Evolutionary conservation across 495 filamentous ascomycete species (phyloP).

Genomic region (Podospora bellae-mahoneyi): DNA sequence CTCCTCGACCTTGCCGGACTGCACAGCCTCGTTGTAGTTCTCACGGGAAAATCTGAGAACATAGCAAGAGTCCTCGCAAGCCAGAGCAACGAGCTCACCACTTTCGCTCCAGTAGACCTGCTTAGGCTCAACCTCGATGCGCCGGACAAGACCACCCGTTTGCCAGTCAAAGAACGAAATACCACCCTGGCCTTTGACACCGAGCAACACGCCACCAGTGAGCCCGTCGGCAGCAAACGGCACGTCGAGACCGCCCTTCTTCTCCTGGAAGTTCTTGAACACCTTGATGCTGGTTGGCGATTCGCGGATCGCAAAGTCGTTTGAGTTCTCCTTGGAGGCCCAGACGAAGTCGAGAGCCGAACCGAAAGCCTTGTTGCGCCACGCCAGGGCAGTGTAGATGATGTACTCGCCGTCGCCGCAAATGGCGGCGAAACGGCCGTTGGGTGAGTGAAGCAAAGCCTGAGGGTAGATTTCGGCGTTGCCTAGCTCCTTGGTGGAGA

Average conservation of each 20-base stretch:
- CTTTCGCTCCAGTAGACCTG: conserved; percentile 97
- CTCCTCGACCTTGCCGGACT: conserved; percentile 79
- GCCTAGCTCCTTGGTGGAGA: conserved; percentile 91
- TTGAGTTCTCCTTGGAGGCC: conserved; percentile 96
- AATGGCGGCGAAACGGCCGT: conserved; percentile 94
- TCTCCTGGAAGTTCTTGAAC: conserved; percentile 97
- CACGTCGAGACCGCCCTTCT: conserved; percentile 82
- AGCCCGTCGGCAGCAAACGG: conserved; percentile 95
- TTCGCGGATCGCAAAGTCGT: conserved; percentile 96
- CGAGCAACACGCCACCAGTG: conserved; percentile 84
- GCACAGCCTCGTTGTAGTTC: conserved; percentile 75
- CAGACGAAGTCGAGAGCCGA: conserved; percentile 94
- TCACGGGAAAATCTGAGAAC: conserved; percentile 88
- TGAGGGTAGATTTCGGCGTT: conserved; percentile 97
- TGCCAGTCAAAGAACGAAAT: conserved; percentile 98
- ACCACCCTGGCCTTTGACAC: conserved; percentile 89
- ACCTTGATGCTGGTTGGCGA: conserved; percentile 90
- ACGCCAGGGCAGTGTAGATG: conserved; percentile 94
- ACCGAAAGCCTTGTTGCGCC: conserved; percentile 97
- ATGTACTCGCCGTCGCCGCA: conserved; percentile 98
- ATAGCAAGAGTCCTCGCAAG: conserved; percentile 94
- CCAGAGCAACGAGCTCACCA: conserved; percentile 87
- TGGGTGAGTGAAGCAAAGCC: conserved; percentile 89
- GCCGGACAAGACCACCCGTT: conserved; percentile 78
- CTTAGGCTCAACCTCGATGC: conserved; percentile 93